Percentiles rank a stretch among this genome's conserved stretches.
These are phyloP conservation scores for Pythium chondricola DNA, from an alignment of 352 stramenopile species.

Conservation along the genomic window DNA sequence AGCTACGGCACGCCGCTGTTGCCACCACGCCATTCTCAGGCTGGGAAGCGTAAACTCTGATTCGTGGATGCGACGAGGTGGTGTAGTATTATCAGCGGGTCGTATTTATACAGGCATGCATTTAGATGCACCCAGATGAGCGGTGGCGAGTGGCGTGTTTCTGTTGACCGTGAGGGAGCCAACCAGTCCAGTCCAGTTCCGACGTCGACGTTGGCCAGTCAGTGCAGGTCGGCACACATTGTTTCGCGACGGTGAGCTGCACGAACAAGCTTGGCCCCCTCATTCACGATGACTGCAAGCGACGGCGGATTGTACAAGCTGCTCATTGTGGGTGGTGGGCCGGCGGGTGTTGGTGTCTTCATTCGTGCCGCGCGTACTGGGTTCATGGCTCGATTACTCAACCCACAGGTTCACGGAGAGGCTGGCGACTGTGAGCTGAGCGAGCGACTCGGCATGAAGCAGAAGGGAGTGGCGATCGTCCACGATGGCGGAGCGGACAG, in stretches of 20 bases:
- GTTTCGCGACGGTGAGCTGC: too few relatives aligned
- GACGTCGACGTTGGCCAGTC: too few relatives aligned
- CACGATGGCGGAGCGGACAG: constrained; percentile 45
- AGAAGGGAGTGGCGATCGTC: constrained; percentile 55
- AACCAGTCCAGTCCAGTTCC: too few relatives aligned
- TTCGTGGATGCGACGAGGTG: too few relatives aligned
- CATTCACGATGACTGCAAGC: constrained; percentile 8
- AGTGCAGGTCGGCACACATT: too few relatives aligned
- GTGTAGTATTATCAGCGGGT: too few relatives aligned
- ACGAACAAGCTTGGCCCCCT: too few relatives aligned
- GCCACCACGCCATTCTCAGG: constrained; percentile 21
- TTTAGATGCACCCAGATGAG: too few relatives aligned
- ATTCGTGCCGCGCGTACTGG: constrained; percentile 62
- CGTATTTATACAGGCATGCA: too few relatives aligned
- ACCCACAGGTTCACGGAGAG: constrained; percentile 37
- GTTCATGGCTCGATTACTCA: constrained; percentile 41
- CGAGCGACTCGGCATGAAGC: constrained; percentile 31
- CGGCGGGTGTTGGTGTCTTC: constrained; percentile 70
- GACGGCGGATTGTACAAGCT: constrained; percentile 57
- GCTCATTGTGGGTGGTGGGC: constrained; percentile 61
- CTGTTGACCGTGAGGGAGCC: too few relatives aligned
- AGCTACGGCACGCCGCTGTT: constrained; percentile 70
- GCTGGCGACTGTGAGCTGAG: constrained; percentile 32
- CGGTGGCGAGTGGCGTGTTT: too few relatives aligned
- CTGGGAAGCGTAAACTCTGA: constrained; percentile 19